phyloP scores from a whole-genome alignment of 2,329 filamentous ascomycete genomes.

The Myrmaecium sp. region DNA sequence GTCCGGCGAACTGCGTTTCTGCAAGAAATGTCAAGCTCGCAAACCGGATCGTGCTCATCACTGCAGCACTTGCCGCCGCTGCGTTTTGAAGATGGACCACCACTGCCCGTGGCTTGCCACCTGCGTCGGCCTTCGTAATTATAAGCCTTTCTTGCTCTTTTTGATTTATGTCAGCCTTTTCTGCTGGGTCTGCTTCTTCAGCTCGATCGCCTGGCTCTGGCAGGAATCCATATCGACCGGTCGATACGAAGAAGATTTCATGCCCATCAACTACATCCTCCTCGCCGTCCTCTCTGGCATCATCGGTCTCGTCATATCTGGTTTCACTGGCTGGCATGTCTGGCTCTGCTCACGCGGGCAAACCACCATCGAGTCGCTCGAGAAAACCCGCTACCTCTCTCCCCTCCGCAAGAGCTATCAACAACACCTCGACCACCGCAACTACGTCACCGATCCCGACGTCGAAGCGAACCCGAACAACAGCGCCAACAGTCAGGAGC shows the following conservation, averaged over 20 bases:
- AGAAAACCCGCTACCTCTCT: slow-evolving; percentile 86
- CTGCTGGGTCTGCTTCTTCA: slow-evolving; percentile 64
- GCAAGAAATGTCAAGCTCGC: slow-evolving; percentile 89
- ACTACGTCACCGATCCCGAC: slow-evolving; percentile 27
- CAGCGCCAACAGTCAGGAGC: slow-evolving; percentile 6
- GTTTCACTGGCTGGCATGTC: slow-evolving; percentile 87
- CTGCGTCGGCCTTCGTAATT: slow-evolving; percentile 84
- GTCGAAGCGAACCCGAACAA: slow-evolving; percentile 26
- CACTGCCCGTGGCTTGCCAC: slow-evolving; percentile 97
- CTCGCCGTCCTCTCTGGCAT: slow-evolving; percentile 77
- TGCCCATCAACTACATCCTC: slow-evolving; percentile 84
- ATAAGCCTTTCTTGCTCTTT: slow-evolving; percentile 90
- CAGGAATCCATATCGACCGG: slow-evolving; percentile 57
- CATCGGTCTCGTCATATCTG: slow-evolving; percentile 73
- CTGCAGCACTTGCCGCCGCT: slow-evolving; percentile 85
- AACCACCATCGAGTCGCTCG: slow-evolving; percentile 90
- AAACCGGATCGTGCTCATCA: slow-evolving; percentile 96
- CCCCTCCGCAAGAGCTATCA: slow-evolving; percentile 58
- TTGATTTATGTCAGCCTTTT: slow-evolving; percentile 78
- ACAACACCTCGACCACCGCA: slow-evolving; percentile 35
- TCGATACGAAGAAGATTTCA: slow-evolving; percentile 54
- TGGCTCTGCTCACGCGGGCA: slow-evolving; percentile 61
- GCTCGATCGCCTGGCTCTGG: slow-evolving; percentile 70
- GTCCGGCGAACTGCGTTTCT: slow-evolving; percentile 72
- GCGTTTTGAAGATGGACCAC: slow-evolving; percentile 98